Percentiles rank a stretch among this genome's conserved stretches.
phyloP scores from a whole-genome alignment of 352 stramenopile genomes.

The Phytophthora ohioensis region DNA sequence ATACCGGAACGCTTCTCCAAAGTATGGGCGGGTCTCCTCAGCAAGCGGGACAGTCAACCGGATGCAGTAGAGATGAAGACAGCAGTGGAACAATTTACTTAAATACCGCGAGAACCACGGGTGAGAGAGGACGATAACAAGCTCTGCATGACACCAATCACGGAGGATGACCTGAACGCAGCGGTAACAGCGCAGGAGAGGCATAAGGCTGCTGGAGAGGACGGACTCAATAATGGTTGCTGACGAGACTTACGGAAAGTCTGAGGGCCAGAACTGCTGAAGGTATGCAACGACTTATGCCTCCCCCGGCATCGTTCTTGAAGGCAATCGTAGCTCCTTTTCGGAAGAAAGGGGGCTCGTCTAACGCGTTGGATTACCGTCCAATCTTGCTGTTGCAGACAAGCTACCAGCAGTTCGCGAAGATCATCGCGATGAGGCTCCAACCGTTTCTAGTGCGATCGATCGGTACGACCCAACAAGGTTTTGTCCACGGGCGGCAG shows the following conservation, averaged over 20 bases:
- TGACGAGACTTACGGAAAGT: background rate
- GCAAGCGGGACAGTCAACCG: too few species aligned
- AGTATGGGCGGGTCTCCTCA: too few species aligned
- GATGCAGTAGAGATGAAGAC: too few species aligned
- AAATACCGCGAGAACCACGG: too few species aligned
- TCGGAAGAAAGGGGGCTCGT: slow-evolving; percentile 5
- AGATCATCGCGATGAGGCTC: background rate
- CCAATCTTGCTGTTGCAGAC: slow-evolving; percentile 3
- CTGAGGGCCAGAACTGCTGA: background rate
- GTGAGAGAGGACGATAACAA: too few species aligned
- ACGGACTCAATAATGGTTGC: slow-evolving; percentile 4
- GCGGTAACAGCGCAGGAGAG: background rate
- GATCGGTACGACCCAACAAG: background rate
- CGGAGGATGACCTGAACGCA: background rate
- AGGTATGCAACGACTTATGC: background rate
- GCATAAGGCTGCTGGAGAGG: background rate
- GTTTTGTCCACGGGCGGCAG: background rate
- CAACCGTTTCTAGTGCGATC: background rate
- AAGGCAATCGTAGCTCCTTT: background rate
- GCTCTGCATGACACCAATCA: too few species aligned
- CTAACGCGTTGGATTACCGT: slow-evolving; percentile 1
- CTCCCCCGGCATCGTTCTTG: background rate
- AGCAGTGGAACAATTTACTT: too few species aligned
- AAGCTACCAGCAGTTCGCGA: slow-evolving; percentile 1
- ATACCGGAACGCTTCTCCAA: too few species aligned